phyloP scores from a whole-genome alignment of 2,329 filamentous ascomycete species.

The Ophiobolus disseminans region DNA sequence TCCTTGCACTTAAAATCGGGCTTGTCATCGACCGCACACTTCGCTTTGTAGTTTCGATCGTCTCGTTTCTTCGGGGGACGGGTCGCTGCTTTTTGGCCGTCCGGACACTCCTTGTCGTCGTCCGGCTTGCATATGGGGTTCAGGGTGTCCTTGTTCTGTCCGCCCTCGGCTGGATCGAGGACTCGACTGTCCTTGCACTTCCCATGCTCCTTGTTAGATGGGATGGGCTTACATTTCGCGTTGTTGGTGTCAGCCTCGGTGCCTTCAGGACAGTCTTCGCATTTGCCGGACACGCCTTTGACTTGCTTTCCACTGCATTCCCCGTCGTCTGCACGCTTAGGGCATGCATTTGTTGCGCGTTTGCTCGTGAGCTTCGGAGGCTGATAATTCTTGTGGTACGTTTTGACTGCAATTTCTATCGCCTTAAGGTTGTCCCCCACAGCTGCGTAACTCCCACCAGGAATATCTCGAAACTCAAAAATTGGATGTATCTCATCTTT shows the following conservation, averaged over 20 bases:
- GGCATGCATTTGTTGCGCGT: neutral
- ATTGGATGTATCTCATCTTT: neutral
- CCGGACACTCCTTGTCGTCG: conserved; percentile 3
- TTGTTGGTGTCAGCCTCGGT: neutral
- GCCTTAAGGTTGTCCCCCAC: neutral
- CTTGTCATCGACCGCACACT: neutral
- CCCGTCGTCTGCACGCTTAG: neutral
- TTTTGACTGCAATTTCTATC: conserved; percentile 4
- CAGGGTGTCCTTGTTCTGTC: conserved; percentile 5
- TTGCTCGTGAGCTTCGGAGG: neutral
- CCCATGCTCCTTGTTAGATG: neutral
- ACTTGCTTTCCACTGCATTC: neutral
- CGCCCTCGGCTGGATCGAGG: conserved; percentile 10
- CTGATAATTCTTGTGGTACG: conserved; percentile 3
- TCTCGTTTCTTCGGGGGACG: neutral
- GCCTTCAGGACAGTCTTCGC: neutral
- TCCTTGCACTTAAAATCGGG: neutral
- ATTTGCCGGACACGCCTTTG: neutral
- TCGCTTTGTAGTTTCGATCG: neutral
- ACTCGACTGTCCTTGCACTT: conserved; percentile 7
- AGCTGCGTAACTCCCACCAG: neutral
- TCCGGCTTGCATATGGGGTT: conserved; percentile 8
- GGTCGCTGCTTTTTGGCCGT: neutral
- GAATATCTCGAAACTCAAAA: neutral
- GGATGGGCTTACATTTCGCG: neutral